Evolutionary conservation across 805 yeast genomes (phyloP), one percentile per base, ranked within the genome.

Genomic region (Wickerhamomyces canadensis): DNA sequence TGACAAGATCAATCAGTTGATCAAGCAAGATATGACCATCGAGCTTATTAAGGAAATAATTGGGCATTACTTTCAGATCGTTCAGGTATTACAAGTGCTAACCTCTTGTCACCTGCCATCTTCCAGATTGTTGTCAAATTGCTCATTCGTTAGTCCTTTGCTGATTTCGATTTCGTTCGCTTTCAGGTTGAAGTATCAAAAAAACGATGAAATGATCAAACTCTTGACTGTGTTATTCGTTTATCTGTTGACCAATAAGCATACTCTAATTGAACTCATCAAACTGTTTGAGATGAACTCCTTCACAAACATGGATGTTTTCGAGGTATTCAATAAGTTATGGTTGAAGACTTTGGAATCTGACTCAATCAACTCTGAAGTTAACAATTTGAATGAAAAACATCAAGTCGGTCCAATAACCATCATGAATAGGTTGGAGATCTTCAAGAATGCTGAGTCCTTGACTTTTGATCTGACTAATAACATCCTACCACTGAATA

Each of bases 111-210:
- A 23, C 6, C 21, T 10, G 13, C 26, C 13, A 8, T 41, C 18
- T 4, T 13, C 34, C 12, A 22, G 23, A 2, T 31, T 52, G 11
- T 32, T 52, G 18, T 27, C 38, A 6, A 36, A 24, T 12, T 37
- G 38, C 12, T 50, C 54, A 0, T 42, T 54, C 16, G 41, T 54
- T 25, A 44, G 47, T 25, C 57, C 57, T 6, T 32, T 54, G 11
- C 30, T 54, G 14, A 48, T 52, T 18, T 36, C 49, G 1, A 47
- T 51, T 21, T 54, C 58, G 2, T 47, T 51, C 24, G 31, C 56
- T 2, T 46, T 31, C 38, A 49, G 43, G 25, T 15, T 50, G 17
- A 46, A 46, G 23, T 31, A 43, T 31, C n/a, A 35, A 6, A 33
- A 31, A 22, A 40, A 40, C 11, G 17, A 40, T 11, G 26, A 33